These are phyloP conservation scores for Phytophthora fragariae DNA, from an alignment of 352 stramenopile species.

Conservation along the genomic window DNA sequence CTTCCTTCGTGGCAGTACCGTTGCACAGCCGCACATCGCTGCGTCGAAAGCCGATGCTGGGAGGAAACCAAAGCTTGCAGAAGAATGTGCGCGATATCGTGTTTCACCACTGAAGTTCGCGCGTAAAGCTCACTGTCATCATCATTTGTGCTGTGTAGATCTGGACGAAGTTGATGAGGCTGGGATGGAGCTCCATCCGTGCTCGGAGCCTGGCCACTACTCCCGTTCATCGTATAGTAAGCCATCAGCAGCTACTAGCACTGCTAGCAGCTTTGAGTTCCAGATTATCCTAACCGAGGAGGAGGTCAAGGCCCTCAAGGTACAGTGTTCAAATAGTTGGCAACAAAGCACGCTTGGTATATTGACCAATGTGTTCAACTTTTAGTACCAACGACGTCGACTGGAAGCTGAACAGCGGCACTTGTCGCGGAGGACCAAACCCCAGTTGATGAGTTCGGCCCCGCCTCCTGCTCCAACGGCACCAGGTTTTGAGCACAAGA, in stretches of 20 bases:
- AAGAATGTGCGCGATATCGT: conserved; percentile 26
- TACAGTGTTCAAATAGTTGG: conserved; percentile 10
- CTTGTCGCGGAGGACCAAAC: conserved; percentile 45
- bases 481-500: neutral
- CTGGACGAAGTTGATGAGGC: conserved; percentile 57
- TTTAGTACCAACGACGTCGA: conserved; percentile 53
- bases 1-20: conserved; percentile 27
- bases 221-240: conserved; percentile 44
- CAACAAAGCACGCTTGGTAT: too few species aligned
- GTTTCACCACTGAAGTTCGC: neutral
- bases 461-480: conserved; percentile 19
- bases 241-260: conserved; percentile 17
- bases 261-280: conserved; percentile 46
- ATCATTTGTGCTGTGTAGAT: conserved; percentile 16
- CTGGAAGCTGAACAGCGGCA: conserved; percentile 68
- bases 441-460: neutral
- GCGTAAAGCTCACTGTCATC: neutral
- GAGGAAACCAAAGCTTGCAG: conserved; percentile 16
- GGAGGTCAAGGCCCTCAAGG: conserved; percentile 66
- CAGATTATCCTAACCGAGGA: conserved; percentile 69
- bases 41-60: conserved; percentile 17
- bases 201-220: conserved; percentile 61
- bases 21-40: conserved; percentile 25
- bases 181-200: conserved; percentile 50
- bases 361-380: neutral